Conservation (phyloP, 2,329 filamentous ascomycete genomes). For the Thelonectria olida region DNA sequence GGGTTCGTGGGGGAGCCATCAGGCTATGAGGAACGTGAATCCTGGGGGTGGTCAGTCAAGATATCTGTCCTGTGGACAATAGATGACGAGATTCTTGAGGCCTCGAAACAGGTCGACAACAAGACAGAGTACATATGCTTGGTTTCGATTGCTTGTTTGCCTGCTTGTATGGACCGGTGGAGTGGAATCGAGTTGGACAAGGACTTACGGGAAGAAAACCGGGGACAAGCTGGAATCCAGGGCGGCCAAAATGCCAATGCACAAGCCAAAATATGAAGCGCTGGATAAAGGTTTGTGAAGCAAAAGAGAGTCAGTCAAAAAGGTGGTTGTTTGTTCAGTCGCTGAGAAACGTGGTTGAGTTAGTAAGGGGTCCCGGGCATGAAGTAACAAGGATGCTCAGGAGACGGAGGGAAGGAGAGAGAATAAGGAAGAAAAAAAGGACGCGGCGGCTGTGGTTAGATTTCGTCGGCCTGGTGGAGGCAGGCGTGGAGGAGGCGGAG, state of each 20-base stretch:
- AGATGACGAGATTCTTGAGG: no score
- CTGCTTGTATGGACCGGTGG: conserved; percentile 9
- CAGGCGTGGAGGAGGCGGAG: conserved; percentile 23
- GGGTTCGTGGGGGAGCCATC: conserved; percentile 44
- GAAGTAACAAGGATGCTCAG: conserved; percentile 26
- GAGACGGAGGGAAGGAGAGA: conserved; percentile 20
- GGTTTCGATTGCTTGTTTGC: not conserved
- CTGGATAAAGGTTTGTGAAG: conserved; percentile 22
- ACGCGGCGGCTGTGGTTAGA: conserved; percentile 17
- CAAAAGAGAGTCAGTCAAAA: conserved; percentile 21
- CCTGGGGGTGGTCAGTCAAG: conserved; percentile 32
- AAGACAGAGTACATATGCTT: conserved; percentile 13
- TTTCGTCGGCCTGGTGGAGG: conserved; percentile 23
- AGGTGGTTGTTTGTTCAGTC: not conserved
- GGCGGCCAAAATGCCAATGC: conserved; percentile 32
- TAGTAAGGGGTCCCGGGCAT: conserved; percentile 24
- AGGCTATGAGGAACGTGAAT: conserved; percentile 23
- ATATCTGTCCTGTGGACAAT: no score
- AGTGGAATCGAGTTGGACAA: conserved; percentile 29
- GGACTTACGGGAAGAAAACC: conserved; percentile 35
- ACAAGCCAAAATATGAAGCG: conserved; percentile 29
- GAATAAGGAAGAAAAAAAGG: conserved; percentile 33
- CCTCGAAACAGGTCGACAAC: not conserved
- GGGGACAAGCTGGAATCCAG: conserved; percentile 36
- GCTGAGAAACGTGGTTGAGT: conserved; percentile 17